Conservation (phyloP, 2,329 filamentous ascomycete genomes). For the Sclerotinia subarctica region DNA sequence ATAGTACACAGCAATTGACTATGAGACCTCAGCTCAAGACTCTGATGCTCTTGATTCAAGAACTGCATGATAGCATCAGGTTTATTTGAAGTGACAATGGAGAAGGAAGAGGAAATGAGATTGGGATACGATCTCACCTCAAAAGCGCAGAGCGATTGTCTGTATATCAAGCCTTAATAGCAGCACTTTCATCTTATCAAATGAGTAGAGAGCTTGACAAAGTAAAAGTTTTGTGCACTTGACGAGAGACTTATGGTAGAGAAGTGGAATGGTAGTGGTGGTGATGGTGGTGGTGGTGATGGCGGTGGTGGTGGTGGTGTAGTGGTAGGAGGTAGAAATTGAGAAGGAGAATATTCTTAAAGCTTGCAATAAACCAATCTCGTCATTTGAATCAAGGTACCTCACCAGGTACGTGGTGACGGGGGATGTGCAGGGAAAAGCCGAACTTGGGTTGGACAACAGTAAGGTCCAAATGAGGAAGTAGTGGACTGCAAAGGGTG, state of each 20-base stretch:
- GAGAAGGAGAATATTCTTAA: background rate
- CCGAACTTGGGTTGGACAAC: background rate
- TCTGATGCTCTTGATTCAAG: background rate
- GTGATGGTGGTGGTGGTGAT: background rate
- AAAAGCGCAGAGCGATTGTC: background rate
- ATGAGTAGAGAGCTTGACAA: background rate
- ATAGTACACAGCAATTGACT: background rate
- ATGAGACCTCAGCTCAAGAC: background rate
- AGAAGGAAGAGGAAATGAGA: background rate
- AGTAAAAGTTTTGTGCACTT: background rate
- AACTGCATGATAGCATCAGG: background rate
- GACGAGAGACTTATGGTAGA: background rate
- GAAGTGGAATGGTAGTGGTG: background rate
- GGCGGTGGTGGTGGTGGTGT: no score
- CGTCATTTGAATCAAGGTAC: background rate
- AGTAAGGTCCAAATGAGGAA: background rate
- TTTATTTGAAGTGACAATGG: background rate
- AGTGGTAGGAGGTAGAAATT: background rate
- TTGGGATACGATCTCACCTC: constrained; percentile 4
- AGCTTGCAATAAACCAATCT: background rate
- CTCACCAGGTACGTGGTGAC: background rate
- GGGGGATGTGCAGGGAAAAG: background rate
- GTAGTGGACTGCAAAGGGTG: background rate
- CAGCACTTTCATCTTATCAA: constrained; percentile 1
- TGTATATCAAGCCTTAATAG: background rate